Base-by-base conservation (phyloP, 257 asterid species). In the Haberlea rhodopensis region DNA sequence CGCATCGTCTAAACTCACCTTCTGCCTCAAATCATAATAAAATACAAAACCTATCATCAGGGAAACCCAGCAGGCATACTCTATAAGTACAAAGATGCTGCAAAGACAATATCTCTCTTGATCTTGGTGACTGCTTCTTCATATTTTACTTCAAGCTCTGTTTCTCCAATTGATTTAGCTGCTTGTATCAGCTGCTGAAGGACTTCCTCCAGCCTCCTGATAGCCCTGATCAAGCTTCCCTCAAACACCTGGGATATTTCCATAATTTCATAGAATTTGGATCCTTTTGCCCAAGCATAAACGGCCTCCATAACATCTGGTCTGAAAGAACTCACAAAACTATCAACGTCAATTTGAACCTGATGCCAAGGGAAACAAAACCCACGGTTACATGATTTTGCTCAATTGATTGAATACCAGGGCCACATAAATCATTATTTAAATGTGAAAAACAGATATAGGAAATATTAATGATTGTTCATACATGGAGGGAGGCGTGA, bases 61-160 rank as follows among this genome's bases (percentile, higher is more conserved):
- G 57, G 5, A 46, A 48, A 28, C 31, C 24, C 43, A 32, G 43
- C 43, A 32, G 15, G 43, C 43, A 32, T 32, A 7, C 43, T 26
- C 79, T 87, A 92, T 64, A 92, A 54, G 76, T 92, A 92, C 43
- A 92, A 84, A 28, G 99, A 92, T 57, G 99, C 99, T 11, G 99
- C 99, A 81, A 89, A 92, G 70, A 92, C 99, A 11, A 92, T 92
- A 72, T 92, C 99, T 72, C 99, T 89, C 87, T 92, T 92, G 81
- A 92, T 92, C 84, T 78, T 89, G 77, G 81, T 55, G 34, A 89
- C 95, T 19, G 96, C 99, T 19, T 92, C 95, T 80, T 92, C 96
- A 71, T 87, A 92, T 80, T 92, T 92, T 21, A 67, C 74, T 79
- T 89, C 94, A 10, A 87, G 99, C 61, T 87, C 87, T 7, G 84